phyloP scores from a whole-genome alignment of 345 rosid genomes.

The Turnera subulata region DNA sequence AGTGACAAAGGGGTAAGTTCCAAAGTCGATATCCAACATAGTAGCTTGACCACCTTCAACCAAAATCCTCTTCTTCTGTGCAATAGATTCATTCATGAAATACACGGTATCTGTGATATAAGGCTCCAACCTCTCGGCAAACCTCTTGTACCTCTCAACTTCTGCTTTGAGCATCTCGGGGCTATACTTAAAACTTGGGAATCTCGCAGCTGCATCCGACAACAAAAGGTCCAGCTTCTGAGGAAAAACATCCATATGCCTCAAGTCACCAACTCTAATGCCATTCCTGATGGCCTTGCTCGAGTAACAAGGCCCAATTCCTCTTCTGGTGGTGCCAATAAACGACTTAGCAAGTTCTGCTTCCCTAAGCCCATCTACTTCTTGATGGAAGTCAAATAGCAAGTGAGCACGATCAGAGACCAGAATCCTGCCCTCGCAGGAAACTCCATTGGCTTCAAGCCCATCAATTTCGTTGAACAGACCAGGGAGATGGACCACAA shows the following conservation, averaged over 20 bases:
- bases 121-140: conserved; percentile 88
- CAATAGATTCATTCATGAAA: conserved; percentile 72
- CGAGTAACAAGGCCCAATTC: conserved; percentile 89
- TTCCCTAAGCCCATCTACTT: conserved; percentile 79
- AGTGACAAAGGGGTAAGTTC: conserved; percentile 96
- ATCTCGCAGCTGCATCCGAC: conserved; percentile 76
- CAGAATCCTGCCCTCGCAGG: conserved; percentile 83
- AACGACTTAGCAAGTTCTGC: conserved; percentile 84
- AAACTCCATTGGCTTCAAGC: conserved; percentile 70
- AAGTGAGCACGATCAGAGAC: conserved; percentile 94
- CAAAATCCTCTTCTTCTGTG: conserved; percentile 71
- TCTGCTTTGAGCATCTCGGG: conserved; percentile 77
- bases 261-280: conserved; percentile 84
- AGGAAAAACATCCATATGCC: conserved; percentile 91
- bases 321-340: conserved; percentile 92
- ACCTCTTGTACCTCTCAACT: conserved; percentile 87
- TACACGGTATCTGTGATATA: conserved; percentile 82
- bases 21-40: conserved; percentile 93
- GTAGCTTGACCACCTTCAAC: conserved; percentile 99
- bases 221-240: conserved; percentile 78
- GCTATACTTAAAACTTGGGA: conserved; percentile 57
- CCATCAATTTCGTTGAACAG: conserved; percentile 84
- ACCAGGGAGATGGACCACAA: conserved; percentile 88
- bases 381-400: conserved; percentile 91
- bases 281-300: conserved; percentile 85